Conservation (phyloP, 495 filamentous ascomycete species). For the Penicillium arizonense region DNA sequence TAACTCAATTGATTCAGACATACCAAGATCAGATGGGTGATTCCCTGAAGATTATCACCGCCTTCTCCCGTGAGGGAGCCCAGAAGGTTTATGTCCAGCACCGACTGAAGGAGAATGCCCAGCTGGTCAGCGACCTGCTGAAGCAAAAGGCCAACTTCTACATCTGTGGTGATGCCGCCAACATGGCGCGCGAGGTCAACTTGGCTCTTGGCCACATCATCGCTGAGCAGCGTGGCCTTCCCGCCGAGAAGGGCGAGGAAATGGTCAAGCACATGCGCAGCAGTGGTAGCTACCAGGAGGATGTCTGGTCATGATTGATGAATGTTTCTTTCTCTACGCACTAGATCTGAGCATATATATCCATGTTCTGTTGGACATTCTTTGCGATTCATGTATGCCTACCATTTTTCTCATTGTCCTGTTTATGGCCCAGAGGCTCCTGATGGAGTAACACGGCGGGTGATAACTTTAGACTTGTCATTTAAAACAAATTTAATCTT, state of each 20-base stretch:
- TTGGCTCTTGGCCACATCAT: conserved; percentile 80
- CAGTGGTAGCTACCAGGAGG: conserved; percentile 95
- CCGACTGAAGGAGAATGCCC: conserved; percentile 75
- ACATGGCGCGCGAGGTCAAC: conserved; percentile 98
- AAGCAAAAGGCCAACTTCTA: conserved; percentile 93
- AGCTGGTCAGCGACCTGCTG: conserved; percentile 84
- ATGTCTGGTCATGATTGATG: conserved; percentile 77
- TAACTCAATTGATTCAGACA: conserved; percentile 50
- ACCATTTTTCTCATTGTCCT: conserved; percentile 14
- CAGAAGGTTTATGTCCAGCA: conserved; percentile 99
- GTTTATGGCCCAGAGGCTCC: neutral
- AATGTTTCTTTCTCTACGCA: conserved; percentile 22
- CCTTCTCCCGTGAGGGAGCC: conserved; percentile 79
- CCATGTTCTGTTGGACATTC: conserved; percentile 21
- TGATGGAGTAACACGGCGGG: neutral
- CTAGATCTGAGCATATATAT: conserved; percentile 41
- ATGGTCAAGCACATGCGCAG: conserved; percentile 94
- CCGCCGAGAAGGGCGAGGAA: conserved; percentile 85
- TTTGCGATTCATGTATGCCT: conserved; percentile 30
- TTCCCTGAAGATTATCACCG: conserved; percentile 81
- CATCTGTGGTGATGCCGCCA: conserved; percentile 95
- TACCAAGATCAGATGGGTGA: conserved; percentile 81
- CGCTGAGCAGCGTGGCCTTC: conserved; percentile 73
- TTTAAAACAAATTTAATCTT: conserved; percentile 11
- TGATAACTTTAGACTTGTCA: conserved; percentile 13